These are phyloP conservation scores for Microglena sp. DNA, from an alignment of 139 green algal species.

Conservation along the genomic window DNA sequence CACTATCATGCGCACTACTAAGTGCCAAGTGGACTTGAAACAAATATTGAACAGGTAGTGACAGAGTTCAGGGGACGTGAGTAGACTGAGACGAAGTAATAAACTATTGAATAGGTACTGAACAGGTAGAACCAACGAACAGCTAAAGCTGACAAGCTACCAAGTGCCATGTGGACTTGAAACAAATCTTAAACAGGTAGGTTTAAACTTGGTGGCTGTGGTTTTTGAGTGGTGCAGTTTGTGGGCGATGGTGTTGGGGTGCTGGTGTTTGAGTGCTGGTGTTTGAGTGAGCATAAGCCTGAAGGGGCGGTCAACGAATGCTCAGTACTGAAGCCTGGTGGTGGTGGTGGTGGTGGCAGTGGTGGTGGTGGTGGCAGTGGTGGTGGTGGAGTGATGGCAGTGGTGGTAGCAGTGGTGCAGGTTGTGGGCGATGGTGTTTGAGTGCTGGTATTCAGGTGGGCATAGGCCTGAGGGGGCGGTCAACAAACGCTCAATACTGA, in stretches of 20 bases:
- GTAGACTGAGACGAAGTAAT: neutral
- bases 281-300: too few species aligned
- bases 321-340: too few species aligned
- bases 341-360: too few species aligned
- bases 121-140: neutral
- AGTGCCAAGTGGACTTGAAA: slow-evolving; percentile 50
- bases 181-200: neutral
- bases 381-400: too few species aligned
- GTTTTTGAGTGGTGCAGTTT: neutral
- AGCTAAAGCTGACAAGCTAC: neutral
- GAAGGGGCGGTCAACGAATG: too few species aligned
- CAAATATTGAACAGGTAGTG: slow-evolving; percentile 48
- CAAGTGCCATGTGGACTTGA: neutral
- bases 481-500: slow-evolving; percentile 34
- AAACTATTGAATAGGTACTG: neutral
- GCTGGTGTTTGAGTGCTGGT: too few species aligned
- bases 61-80: neutral
- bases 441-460: too few species aligned
- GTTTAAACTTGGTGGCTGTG: neutral
- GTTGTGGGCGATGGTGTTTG: too few species aligned
- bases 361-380: too few species aligned
- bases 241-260: too few species aligned
- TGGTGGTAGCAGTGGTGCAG: too few species aligned
- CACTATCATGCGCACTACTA: slow-evolving; percentile 42
- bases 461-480: slow-evolving; percentile 29